Base-by-base conservation (phyloP, 2,329 filamentous ascomycete genomes). In the Paraconiothyrium brasiliense region DNA sequence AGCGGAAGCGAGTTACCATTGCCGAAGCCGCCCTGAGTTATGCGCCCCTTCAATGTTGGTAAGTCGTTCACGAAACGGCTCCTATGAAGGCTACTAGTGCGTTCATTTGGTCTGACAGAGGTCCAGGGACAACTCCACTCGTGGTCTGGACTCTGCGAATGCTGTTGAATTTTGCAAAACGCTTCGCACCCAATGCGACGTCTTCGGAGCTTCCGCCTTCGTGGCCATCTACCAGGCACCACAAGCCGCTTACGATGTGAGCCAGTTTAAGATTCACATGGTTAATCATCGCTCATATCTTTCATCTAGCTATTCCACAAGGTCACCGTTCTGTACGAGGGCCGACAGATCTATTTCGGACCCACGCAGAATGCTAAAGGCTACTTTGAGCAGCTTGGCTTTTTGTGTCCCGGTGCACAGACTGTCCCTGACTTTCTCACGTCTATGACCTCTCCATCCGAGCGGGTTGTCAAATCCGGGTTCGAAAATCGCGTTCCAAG, bases 351-450 rank as follows among this genome's bases (percentile, higher is more conserved):
- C n/a, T 94, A 88, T 79, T 93, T 89, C 68, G 92, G 92, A 2
- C 82, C 83, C 0, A 83, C 86, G 0, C 82, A 85, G 6, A 80
- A 86, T 2, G 91, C 91, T 0, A 90, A 87, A 70, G 76, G 82
- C 27, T 94, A 91, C 72, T 93, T 94, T 65, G 78, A 88, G 50
- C 79, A 86, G 14, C 81, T 93, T 27, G 92, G 92, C 0, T 94
- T 93, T 67, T 82, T 86, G 16, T 92, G 90, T 68, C 90, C 91
- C 0, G 84, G 87, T n/a, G 85, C 90, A 11, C 87, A 89, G 84
- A 93, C 90, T 0, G 89, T 89, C 0, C 88, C 88, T 4, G 92
- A 94, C 73, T 94, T 94, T 76, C 79, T 94, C 34, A 94, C 91
- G 0, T 92, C 90, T 1, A 88, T 94, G 71, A 92, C 88, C 0